A percentile compares a stretch with the other conserved stretches of the same genome.
phyloP scores from a whole-genome alignment of 2,329 filamentous ascomycete genomes.

The Amauroascus niger region DNA sequence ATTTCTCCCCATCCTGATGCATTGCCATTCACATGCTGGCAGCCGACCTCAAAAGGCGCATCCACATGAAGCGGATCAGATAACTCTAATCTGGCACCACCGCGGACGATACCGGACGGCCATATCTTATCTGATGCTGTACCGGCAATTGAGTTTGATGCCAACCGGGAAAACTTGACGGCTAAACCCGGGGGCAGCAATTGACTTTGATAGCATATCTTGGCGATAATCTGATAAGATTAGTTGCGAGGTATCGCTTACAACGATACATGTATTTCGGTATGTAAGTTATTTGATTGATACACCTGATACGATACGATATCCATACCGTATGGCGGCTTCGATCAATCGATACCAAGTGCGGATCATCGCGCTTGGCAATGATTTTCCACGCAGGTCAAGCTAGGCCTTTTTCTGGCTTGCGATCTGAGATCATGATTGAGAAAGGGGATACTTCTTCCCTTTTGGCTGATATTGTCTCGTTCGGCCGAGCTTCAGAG shows the following conservation, averaged over 20 bases:
- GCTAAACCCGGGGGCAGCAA: slow-evolving; percentile 1
- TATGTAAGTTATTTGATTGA: background rate
- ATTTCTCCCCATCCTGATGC: no score
- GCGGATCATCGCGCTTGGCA: background rate
- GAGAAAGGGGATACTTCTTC: background rate
- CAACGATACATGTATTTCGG: background rate
- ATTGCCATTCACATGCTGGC: background rate
- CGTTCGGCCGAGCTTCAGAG: no score
- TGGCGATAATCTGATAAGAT: slow-evolving; percentile 11
- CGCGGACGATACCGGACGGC: background rate
- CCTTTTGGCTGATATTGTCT: background rate
- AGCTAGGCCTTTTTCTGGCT: background rate
- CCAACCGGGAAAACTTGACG: background rate
- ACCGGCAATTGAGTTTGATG: background rate
- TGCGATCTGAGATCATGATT: background rate
- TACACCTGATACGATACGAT: background rate
- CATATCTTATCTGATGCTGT: slow-evolving; percentile 5
- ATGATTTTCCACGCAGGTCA: background rate
- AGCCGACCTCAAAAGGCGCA: no score
- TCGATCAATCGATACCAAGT: background rate
- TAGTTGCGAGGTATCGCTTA: background rate
- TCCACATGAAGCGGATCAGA: slow-evolving; percentile 7
- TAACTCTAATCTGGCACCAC: slow-evolving; percentile 2
- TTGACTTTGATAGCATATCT: background rate
- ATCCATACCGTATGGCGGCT: background rate